A percentile compares a stretch with the other conserved stretches of the same genome.
Conservation (phyloP, 2,329 filamentous ascomycete species). For the Trichoderma afroharzianum region DNA sequence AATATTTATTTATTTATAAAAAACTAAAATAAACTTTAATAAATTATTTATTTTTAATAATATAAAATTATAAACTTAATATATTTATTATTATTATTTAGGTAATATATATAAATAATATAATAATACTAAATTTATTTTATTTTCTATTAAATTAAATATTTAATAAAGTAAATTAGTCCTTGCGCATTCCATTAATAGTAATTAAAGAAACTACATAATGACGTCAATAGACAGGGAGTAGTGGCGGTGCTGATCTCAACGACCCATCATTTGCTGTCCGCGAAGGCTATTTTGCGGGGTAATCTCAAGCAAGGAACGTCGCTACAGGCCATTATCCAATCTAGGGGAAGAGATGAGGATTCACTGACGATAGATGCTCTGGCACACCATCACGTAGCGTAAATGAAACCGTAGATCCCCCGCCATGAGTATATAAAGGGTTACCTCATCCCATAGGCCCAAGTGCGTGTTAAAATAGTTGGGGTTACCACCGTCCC, state of each 20-base stretch:
- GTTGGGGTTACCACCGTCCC: not conserved
- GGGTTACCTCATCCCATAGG: not conserved
- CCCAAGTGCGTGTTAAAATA: not conserved
- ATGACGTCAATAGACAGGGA: not conserved
- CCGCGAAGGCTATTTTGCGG: conserved; percentile 6
- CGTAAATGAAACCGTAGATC: not conserved
- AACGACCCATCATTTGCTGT: not conserved
- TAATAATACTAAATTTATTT: not conserved
- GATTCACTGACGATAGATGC: not conserved
- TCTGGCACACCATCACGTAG: not conserved
- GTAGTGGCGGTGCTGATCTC: not conserved
- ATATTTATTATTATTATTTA: not conserved
- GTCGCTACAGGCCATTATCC: not conserved
- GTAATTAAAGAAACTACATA: not conserved
- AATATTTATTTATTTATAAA: too few relatives aligned
- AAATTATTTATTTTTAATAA: too few relatives aligned
- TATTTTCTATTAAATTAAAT: not conserved
- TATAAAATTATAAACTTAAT: too few relatives aligned
- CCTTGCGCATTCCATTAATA: not conserved
- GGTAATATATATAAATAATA: too few relatives aligned
- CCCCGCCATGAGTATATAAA: not conserved
- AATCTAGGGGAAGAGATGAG: not conserved
- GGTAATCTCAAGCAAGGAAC: not conserved
- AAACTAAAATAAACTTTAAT: too few relatives aligned
- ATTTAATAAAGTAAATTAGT: not conserved